Base-by-base conservation (phyloP, 805 yeast species). In the Spathaspora hagerdaliae region DNA sequence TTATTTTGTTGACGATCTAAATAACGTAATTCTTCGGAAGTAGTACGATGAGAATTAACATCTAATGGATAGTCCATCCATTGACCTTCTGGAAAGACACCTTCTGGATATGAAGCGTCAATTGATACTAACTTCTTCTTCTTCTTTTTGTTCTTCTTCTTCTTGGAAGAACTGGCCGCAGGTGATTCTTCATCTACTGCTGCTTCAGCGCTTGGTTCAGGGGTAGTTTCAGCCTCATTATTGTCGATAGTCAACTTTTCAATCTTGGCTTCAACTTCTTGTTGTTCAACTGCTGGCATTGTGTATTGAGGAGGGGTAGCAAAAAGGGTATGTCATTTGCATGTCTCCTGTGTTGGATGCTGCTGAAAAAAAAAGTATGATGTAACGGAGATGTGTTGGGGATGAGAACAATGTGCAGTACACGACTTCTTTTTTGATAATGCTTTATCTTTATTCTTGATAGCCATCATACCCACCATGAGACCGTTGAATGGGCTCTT, bases 21-120 rank as follows among this genome's bases (percentile, higher is more conserved):
- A 55, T 87, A 84, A 53, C 97, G 74, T 63, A 82, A 79, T 61
- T 94, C 99, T 59, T 88, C 97, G 52, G 82, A 83, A 0, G 97
- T 89, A 26, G 87, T 79, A 51, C 99, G 78, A 59, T 79, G 79
- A 43, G 80, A 65, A 59, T 82, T 82, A 27, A 70, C 58, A 46
- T 85, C 89, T 49, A 79, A 78, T 9, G 79, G 80, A 59, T 91
- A 89, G 45, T 89, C 95, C 63, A 73, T 69, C 83, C 90, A 85
- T 67, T 88, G 85, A 43, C 97, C 97, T 59, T 83, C 94, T 5
- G 97, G 97, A 59, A 79, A 91, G 1, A 71, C 67, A 0, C 82
- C 87, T 29, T 81, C 85, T 0, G 92, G 85, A 64, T 79, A 92
- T 42, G 82, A 71, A 37, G 75, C 71, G 19, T 82, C 79, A 46